These are phyloP conservation scores for Triangularia setosa DNA, from an alignment of 2,329 filamentous ascomycete genomes.

Conservation along the genomic window DNA sequence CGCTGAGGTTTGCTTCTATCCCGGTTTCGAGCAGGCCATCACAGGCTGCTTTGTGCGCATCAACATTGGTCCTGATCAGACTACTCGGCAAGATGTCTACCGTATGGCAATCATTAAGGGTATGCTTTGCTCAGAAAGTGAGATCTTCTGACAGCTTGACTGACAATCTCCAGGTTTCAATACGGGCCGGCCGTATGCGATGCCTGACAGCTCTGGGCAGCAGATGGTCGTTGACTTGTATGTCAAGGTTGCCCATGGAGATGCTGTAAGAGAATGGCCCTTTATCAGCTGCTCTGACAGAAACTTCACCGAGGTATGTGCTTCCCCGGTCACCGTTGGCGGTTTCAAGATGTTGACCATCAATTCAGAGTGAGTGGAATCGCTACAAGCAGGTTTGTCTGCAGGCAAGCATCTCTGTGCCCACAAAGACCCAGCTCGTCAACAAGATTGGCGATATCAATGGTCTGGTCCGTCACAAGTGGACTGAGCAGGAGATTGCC, in stretches of 20 bases:
- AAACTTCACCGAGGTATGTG: constrained; percentile 71
- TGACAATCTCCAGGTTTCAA: constrained; percentile 58
- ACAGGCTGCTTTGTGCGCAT: constrained; percentile 82
- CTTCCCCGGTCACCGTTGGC: background rate
- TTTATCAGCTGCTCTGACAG: constrained; percentile 89
- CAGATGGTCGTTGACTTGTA: constrained; percentile 83
- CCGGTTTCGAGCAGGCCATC: constrained; percentile 78
- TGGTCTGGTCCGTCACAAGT: constrained; percentile 69
- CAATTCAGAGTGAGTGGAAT: constrained; percentile 65
- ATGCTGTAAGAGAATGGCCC: constrained; percentile 77
- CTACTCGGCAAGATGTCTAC: constrained; percentile 72
- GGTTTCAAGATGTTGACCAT: constrained; percentile 24
- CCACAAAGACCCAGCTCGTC: constrained; percentile 65
- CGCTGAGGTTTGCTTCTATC: constrained; percentile 87
- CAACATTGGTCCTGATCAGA: constrained; percentile 71
- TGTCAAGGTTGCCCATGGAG: constrained; percentile 74
- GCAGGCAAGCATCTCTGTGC: constrained; percentile 67
- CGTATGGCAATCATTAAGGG: constrained; percentile 86
- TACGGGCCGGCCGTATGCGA: constrained; percentile 76
- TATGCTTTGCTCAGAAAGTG: constrained; percentile 35
- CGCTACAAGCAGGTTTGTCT: constrained; percentile 73
- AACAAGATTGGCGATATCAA: constrained; percentile 80
- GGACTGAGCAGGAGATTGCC: constrained; percentile 79
- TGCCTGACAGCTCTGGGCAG: constrained; percentile 70
- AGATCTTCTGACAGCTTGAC: background rate